These are phyloP conservation scores for Suillus subluteus DNA, from an alignment of 768 basidiomycete genomes.

Conservation along the genomic window DNA sequence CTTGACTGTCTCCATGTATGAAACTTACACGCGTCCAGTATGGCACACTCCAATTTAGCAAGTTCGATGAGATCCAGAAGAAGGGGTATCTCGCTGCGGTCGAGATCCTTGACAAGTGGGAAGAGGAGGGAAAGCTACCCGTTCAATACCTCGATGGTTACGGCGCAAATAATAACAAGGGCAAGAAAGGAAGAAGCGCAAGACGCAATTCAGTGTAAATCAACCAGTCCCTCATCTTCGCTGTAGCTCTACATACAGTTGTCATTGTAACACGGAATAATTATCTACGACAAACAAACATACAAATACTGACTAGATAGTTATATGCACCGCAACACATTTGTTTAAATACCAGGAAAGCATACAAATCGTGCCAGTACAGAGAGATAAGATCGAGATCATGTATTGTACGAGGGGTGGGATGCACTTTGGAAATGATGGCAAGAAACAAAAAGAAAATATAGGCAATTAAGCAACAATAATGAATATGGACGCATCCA, in stretches of 20 bases:
- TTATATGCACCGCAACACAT: constrained; percentile 6
- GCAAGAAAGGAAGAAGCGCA: constrained; percentile 73
- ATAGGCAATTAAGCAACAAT: constrained; percentile 39
- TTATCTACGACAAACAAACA: constrained; percentile 13
- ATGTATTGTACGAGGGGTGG: background rate
- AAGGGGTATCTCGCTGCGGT: constrained; percentile 79
- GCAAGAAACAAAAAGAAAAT: constrained; percentile 9
- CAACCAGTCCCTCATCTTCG: background rate
- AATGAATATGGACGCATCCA: constrained; percentile 31
- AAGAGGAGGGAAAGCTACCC: constrained; percentile 84
- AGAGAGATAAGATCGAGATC: constrained; percentile 3
- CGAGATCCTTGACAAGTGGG: constrained; percentile 74
- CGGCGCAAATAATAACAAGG: constrained; percentile 45
- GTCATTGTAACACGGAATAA: constrained; percentile 3
- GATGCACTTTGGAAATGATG: constrained; percentile 4
- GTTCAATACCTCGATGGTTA: constrained; percentile 68
- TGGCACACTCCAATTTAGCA: constrained; percentile 87
- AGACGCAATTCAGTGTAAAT: constrained; percentile 70
- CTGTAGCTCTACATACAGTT: background rate
- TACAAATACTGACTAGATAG: constrained; percentile 10
- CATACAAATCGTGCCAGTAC: constrained; percentile 8
- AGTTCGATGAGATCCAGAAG: constrained; percentile 86
- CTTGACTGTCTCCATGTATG: background rate
- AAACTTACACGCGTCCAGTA: constrained; percentile 50
- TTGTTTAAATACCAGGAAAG: constrained; percentile 9